These are phyloP conservation scores for Angomonas ambiguus DNA, from an alignment of 208 protist species.

Conservation along the genomic window DNA sequence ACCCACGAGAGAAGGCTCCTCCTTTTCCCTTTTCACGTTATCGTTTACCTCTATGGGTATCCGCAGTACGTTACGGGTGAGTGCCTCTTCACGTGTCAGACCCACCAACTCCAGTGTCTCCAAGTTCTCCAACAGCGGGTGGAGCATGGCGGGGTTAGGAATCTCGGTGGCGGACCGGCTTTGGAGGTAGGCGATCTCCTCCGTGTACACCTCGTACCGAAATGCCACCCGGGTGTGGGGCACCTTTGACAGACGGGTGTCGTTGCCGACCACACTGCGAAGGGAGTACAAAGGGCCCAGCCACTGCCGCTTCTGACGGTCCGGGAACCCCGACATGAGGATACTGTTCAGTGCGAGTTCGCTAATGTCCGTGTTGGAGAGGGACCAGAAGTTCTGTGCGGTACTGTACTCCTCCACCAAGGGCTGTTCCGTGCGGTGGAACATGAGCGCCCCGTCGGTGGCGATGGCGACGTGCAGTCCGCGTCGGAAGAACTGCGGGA, in stretches of 20 bases:
- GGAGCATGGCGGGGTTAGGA: slow-evolving; percentile 30
- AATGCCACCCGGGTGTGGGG: slow-evolving; percentile 93
- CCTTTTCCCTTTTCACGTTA: background rate
- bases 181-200: slow-evolving; percentile 79
- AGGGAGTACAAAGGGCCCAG: slow-evolving; percentile 64
- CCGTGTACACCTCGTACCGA: slow-evolving; percentile 90
- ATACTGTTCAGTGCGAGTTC: slow-evolving; percentile 84
- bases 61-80: slow-evolving; percentile 19
- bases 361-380: slow-evolving; percentile 75
- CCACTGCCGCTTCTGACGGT: slow-evolving; percentile 54
- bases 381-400: slow-evolving; percentile 77
- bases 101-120: slow-evolving; percentile 43
- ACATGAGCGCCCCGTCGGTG: slow-evolving; percentile 92
- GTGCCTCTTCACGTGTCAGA: slow-evolving; percentile 43
- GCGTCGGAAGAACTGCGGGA: slow-evolving; percentile 90
- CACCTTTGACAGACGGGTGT: slow-evolving; percentile 89
- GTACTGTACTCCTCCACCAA: slow-evolving; percentile 91
- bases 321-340: slow-evolving; percentile 71
- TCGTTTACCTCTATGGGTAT: background rate
- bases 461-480: slow-evolving; percentile 96
- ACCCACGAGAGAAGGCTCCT: no score
- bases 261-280: slow-evolving; percentile 78
- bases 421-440: slow-evolving; percentile 95
- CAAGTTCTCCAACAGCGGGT: slow-evolving; percentile 54
- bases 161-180: slow-evolving; percentile 28